Evolutionary conservation across 768 basidiomycete species (phyloP).

Genomic region (Leucocoprinus sp.): DNA sequence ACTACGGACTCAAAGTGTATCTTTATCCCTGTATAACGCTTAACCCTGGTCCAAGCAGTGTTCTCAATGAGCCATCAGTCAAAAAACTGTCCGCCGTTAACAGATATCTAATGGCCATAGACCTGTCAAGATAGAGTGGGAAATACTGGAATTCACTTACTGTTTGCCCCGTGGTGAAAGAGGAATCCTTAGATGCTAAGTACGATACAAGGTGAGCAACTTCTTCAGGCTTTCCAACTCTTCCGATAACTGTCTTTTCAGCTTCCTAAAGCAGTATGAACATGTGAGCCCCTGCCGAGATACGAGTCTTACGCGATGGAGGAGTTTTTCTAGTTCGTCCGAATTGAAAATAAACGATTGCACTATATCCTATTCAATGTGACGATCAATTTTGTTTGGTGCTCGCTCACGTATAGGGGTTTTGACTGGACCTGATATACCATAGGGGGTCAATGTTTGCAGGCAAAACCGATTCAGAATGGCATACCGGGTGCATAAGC

Average conservation of each 20-base stretch:
- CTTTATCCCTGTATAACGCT: not conserved
- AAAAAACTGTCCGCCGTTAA: conserved; percentile 8
- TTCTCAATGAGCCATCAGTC: not conserved
- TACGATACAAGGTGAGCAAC: conserved; percentile 16
- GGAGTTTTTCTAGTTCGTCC: not conserved
- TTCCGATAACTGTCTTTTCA: conserved; percentile 1
- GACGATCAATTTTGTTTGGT: not conserved
- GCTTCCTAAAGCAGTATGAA: conserved; percentile 1
- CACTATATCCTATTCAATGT: not conserved
- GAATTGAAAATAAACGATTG: not conserved
- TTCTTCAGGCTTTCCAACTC: conserved; percentile 9
- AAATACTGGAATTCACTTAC: too few species aligned
- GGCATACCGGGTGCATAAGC: conserved; percentile 30
- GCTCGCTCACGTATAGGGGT: conserved; percentile 2
- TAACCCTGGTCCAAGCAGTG: not conserved
- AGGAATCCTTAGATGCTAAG: conserved; percentile 14
- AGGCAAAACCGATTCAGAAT: not conserved
- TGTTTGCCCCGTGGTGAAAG: conserved; percentile 16
- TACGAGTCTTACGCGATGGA: not conserved
- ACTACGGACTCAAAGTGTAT: conserved; percentile 12
- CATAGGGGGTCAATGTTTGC: not conserved
- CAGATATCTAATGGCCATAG: not conserved
- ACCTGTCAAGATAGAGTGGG: too few species aligned
- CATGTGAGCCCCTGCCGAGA: not conserved
- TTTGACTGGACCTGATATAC: not conserved